Evolutionary conservation across 2,329 filamentous ascomycete genomes (phyloP).

Genomic region (Incumbomyces delicatus): DNA sequence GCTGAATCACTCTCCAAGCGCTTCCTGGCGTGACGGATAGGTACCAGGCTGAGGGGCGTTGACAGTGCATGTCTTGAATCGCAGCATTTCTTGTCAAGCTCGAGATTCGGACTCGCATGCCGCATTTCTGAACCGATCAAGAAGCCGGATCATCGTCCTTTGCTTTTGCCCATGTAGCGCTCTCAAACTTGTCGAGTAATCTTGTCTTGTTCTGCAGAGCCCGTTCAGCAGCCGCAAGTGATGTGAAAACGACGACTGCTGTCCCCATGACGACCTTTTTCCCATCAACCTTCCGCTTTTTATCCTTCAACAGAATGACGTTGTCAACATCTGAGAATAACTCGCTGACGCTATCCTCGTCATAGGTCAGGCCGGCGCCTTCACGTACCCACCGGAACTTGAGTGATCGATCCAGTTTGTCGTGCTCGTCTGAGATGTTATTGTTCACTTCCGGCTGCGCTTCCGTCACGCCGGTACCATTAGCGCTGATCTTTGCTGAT

Average conservation of each 20-base stretch:
- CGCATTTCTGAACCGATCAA: too few relatives aligned
- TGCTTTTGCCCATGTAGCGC: conserved; percentile 45
- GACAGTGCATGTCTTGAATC: too few relatives aligned
- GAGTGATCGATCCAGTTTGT: conserved; percentile 43
- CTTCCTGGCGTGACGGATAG: too few relatives aligned
- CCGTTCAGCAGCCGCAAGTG: conserved; percentile 34
- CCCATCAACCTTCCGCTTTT: conserved; percentile 37
- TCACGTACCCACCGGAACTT: conserved; percentile 48
- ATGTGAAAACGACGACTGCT: conserved; percentile 47
- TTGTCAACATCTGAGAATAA: conserved; percentile 51
- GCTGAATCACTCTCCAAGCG: too few relatives aligned
- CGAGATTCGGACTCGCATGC: too few relatives aligned
- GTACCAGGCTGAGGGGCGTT: too few relatives aligned
- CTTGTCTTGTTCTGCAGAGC: conserved; percentile 16
- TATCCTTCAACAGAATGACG: conserved; percentile 45
- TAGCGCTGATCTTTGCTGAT: conserved; percentile 22
- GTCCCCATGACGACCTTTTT: conserved; percentile 44
- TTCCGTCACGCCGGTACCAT: conserved; percentile 30
- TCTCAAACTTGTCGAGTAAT: conserved; percentile 43
- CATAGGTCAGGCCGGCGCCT: conserved; percentile 36
- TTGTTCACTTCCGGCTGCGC: conserved; percentile 28
- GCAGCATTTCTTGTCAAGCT: too few relatives aligned
- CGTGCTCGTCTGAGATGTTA: conserved; percentile 22
- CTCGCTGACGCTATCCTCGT: conserved; percentile 36
- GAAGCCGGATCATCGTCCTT: conserved; percentile 27